phyloP scores from a whole-genome alignment of 768 basidiomycete species.

The Pulveroboletus sp. region DNA sequence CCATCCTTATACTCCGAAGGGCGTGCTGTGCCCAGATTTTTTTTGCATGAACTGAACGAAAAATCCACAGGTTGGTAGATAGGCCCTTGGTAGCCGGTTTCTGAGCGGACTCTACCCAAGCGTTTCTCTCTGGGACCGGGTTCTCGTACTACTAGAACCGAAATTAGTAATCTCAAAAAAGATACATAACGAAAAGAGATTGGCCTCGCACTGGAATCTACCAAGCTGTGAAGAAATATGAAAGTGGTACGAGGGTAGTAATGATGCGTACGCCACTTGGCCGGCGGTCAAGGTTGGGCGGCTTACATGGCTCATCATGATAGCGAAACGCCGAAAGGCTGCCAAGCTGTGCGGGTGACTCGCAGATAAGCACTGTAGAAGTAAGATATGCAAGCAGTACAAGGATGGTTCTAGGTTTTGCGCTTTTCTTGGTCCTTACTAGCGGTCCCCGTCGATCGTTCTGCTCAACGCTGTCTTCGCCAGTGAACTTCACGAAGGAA shows the following conservation, averaged over 20 bases:
- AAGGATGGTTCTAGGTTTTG: neutral
- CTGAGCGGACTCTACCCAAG: neutral
- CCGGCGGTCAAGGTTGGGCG: too few relatives aligned
- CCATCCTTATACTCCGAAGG: slow-evolving; percentile 15
- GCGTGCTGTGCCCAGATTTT: slow-evolving; percentile 12
- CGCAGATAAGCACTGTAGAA: neutral
- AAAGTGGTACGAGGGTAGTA: neutral
- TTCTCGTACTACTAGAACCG: neutral
- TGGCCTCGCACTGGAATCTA: slow-evolving; percentile 9
- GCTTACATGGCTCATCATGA: neutral
- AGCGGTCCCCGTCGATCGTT: neutral
- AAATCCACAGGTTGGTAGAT: slow-evolving; percentile 24
- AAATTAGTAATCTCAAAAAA: neutral
- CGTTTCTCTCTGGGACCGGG: neutral
- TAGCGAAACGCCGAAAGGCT: neutral
- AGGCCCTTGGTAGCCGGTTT: slow-evolving; percentile 3
- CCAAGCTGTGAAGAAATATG: slow-evolving; percentile 23
- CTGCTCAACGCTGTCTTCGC: neutral
- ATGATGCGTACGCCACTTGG: neutral
- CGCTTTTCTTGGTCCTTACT: too few relatives aligned
- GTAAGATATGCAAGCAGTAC: neutral
- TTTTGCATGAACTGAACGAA: slow-evolving; percentile 4
- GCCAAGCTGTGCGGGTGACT: slow-evolving; percentile 1
- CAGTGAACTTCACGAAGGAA: neutral
- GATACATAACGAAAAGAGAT: neutral